Percentiles rank a stretch among this genome's conserved stretches.
phyloP scores from a whole-genome alignment of 148 eudicot species.

The Arbutus unedo region DNA sequence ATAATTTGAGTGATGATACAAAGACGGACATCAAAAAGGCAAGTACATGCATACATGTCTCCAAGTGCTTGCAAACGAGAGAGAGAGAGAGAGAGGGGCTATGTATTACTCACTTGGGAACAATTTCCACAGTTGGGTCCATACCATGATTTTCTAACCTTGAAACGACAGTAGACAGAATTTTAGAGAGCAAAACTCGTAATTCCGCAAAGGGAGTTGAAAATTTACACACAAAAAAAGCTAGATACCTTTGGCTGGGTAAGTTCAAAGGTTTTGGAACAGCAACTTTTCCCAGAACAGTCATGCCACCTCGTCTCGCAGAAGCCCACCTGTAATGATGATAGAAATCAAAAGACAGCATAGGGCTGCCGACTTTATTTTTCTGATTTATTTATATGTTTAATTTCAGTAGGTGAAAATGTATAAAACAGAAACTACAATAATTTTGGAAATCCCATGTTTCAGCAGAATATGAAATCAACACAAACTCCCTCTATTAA shows the following conservation, averaged over 20 bases:
- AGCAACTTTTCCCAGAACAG: constrained; percentile 93
- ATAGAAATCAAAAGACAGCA: constrained; percentile 13
- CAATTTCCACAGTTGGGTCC: constrained; percentile 93
- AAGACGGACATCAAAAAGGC: not conserved
- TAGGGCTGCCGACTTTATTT: not conserved
- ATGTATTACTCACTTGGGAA: constrained; percentile 85
- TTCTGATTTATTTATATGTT: no score
- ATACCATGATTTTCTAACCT: constrained; percentile 96
- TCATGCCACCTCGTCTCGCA: constrained; percentile 95
- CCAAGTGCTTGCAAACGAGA: not conserved
- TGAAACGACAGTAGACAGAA: constrained; percentile 31
- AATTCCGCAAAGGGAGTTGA: constrained; percentile 3
- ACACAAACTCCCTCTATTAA: not conserved
- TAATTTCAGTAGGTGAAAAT: not conserved
- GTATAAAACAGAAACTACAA: not conserved
- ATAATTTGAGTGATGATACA: not conserved
- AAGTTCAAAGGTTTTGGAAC: constrained; percentile 96
- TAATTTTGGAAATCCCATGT: not conserved
- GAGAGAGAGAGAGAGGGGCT: not conserved
- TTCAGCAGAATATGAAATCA: not conserved
- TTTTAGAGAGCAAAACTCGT: constrained; percentile 20
- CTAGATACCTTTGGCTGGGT: constrained; percentile 86
- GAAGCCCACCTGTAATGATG: constrained; percentile 66
- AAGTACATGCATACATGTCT: not conserved
- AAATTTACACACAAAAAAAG: constrained; percentile 11